Percentiles rank a stretch among this genome's conserved stretches.
Conservation (phyloP, 257 asterid species). For the Perilla frutescens region DNA sequence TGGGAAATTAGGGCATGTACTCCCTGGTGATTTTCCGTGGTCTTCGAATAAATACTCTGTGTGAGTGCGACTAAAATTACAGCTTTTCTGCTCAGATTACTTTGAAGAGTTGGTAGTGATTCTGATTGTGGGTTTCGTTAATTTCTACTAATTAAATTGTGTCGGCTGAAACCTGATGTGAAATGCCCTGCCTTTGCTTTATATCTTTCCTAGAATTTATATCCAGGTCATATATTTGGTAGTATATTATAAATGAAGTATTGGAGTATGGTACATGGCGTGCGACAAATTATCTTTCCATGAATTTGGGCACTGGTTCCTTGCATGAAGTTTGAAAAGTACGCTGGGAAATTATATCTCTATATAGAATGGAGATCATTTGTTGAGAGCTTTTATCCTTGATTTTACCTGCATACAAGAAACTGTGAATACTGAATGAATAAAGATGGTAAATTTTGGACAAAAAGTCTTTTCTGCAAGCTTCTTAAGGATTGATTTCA, state of each 20-base stretch:
- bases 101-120: neutral
- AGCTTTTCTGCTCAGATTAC: slow-evolving; percentile 11
- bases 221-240: slow-evolving; percentile 26
- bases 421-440: slow-evolving; percentile 15
- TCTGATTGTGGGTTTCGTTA: slow-evolving; percentile 15
- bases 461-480: slow-evolving; percentile 20
- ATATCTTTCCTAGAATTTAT: slow-evolving; percentile 26
- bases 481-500: slow-evolving; percentile 23
- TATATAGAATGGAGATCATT: neutral
- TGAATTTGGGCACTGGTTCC: slow-evolving; percentile 4
- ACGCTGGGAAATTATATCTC: slow-evolving; percentile 19
- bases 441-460: slow-evolving; percentile 27
- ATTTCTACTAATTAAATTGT: neutral
- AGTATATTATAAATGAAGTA: neutral
- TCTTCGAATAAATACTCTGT: slow-evolving; percentile 20
- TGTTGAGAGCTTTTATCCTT: slow-evolving; percentile 7
- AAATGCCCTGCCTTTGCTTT: slow-evolving; percentile 8
- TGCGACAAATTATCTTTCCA: slow-evolving; percentile 12
- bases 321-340: neutral
- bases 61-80: slow-evolving; percentile 5
- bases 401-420: slow-evolving; percentile 11
- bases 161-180: slow-evolving; percentile 14
- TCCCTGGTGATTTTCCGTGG: slow-evolving; percentile 25
- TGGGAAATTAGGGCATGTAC: slow-evolving; percentile 35
- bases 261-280: slow-evolving; percentile 4